phyloP scores from a whole-genome alignment of 2,329 filamentous ascomycete species.

The Paradendryphiella salina region DNA sequence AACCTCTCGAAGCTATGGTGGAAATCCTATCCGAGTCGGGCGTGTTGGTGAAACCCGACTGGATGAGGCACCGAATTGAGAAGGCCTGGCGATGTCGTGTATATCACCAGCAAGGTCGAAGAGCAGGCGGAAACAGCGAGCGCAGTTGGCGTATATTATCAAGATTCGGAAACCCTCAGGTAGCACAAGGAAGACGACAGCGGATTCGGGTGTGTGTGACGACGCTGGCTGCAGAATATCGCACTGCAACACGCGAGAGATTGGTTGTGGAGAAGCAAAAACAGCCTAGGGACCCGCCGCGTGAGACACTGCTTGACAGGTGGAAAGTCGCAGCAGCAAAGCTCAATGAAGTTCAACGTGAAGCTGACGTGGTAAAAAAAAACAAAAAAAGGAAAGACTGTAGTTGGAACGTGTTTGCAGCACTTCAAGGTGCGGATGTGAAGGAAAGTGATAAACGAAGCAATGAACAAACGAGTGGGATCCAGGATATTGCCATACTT shows the following conservation, averaged over 20 bases:
- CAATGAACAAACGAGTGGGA: not conserved
- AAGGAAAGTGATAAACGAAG: constrained; percentile 4
- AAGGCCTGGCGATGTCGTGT: not conserved
- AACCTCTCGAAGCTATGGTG: not conserved
- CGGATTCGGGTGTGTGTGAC: constrained; percentile 3
- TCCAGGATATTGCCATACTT: constrained; percentile 13
- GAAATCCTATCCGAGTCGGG: not conserved
- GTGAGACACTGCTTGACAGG: not conserved
- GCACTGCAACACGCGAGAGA: constrained; percentile 23
- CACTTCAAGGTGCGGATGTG: constrained; percentile 26
- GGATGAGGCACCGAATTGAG: not conserved
- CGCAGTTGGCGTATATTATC: constrained; percentile 1
- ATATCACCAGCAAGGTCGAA: not conserved
- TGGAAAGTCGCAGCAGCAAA: not conserved
- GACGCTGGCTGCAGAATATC: constrained; percentile 12
- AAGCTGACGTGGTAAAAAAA: constrained; percentile 1
- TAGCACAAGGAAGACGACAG: not conserved
- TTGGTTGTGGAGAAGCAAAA: constrained; percentile 20
- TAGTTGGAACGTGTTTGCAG: constrained; percentile 15
- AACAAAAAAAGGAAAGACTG: constrained; percentile 14
- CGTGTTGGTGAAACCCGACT: constrained; percentile 1
- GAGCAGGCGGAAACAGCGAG: not conserved
- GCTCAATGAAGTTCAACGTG: not conserved
- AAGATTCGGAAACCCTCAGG: not conserved
- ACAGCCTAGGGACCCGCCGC: constrained; percentile 7